Percentiles rank a stretch among this genome's conserved stretches.
Conservation (phyloP, 495 filamentous ascomycete genomes). For the Neurospora sp. region DNA sequence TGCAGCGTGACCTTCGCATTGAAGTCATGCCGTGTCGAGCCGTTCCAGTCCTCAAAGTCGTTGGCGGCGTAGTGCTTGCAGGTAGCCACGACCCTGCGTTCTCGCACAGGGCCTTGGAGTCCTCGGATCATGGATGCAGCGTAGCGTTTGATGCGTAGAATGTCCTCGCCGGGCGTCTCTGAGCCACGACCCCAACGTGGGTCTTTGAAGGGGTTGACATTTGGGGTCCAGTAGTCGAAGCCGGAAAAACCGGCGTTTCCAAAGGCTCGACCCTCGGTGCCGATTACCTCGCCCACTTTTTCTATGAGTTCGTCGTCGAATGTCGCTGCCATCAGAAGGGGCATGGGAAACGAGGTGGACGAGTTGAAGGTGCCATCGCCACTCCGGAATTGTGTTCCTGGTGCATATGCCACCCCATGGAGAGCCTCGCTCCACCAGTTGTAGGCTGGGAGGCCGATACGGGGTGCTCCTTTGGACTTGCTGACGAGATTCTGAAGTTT, state of each 20-base stretch:
- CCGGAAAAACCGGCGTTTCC: conserved; percentile 50
- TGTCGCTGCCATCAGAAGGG: conserved; percentile 33
- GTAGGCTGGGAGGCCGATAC: conserved; percentile 35
- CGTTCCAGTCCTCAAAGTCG: conserved; percentile 20
- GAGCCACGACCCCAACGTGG: conserved; percentile 31
- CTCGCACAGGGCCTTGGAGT: conserved; percentile 5
- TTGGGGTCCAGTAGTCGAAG: conserved; percentile 34
- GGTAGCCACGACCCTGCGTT: conserved; percentile 12
- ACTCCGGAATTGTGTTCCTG: conserved; percentile 22
- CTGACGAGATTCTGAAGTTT: conserved; percentile 33
- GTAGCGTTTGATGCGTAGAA: too few relatives aligned
- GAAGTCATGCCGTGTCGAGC: conserved; percentile 17
- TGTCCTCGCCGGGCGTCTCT: conserved; percentile 29
- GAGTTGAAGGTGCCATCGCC: conserved; percentile 22
- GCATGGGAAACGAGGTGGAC: conserved; percentile 37
- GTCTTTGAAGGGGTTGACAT: conserved; percentile 21
- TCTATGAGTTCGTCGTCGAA: conserved; percentile 38
- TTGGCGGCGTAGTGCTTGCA: conserved; percentile 38
- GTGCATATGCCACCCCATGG: conserved; percentile 32
- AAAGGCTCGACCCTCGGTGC: conserved; percentile 56
- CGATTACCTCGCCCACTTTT: conserved; percentile 33
- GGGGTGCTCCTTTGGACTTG: conserved; percentile 24
- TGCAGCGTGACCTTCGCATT: conserved; percentile 31
- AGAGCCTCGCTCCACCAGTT: conserved; percentile 44
- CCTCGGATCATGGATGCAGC: too few relatives aligned